phyloP scores from a whole-genome alignment of 768 basidiomycete species.

The Pleurotus citrinopileatus region DNA sequence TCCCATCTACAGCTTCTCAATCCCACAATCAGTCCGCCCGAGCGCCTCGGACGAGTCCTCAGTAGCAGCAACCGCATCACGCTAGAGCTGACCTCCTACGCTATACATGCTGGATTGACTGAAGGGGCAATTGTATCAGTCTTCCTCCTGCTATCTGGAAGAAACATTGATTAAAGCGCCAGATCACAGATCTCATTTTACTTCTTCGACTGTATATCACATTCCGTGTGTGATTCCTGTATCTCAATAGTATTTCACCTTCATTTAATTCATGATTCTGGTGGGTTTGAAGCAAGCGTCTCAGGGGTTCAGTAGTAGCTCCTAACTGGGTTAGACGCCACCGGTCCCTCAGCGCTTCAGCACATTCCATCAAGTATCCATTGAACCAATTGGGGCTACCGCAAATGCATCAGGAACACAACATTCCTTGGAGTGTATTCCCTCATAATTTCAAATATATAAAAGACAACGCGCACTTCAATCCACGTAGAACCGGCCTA shows the following conservation, averaged over 20 bases:
- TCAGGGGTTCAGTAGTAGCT: too few species aligned
- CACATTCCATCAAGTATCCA: background rate
- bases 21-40: slow-evolving; percentile 28
- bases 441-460: slow-evolving; percentile 30
- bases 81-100: slow-evolving; percentile 56
- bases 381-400: background rate
- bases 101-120: slow-evolving; percentile 52
- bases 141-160: slow-evolving; percentile 57
- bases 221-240: too few species aligned
- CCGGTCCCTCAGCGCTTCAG: background rate
- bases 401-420: slow-evolving; percentile 38
- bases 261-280: too few species aligned
- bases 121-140: slow-evolving; percentile 50
- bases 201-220: slow-evolving; percentile 1
- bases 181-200: background rate
- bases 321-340: background rate
- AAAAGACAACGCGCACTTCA: slow-evolving; percentile 23
- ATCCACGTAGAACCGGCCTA: slow-evolving; percentile 26
- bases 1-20: slow-evolving; percentile 42
- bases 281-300: too few species aligned
- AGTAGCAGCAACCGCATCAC: slow-evolving; percentile 39
- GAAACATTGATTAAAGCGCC: slow-evolving; percentile 49
- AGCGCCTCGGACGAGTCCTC: slow-evolving; percentile 48
- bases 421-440: slow-evolving; percentile 35
- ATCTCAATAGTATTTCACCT: too few species aligned